These are phyloP conservation scores for Aspergillus taichungensis DNA, from an alignment of 495 filamentous ascomycete species.

Conservation along the genomic window DNA sequence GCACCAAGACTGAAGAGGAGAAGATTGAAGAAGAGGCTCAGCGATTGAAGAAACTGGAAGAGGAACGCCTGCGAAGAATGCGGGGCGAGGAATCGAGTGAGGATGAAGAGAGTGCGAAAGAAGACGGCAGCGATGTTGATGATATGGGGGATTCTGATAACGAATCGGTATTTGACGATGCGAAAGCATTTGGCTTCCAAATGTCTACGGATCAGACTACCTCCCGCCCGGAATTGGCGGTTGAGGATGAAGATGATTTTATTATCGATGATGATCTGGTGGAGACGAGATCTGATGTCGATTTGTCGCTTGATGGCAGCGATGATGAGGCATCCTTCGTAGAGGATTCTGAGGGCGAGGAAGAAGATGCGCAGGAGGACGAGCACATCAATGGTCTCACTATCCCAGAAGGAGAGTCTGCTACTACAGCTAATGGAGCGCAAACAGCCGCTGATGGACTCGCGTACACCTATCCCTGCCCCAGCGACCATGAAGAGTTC, in stretches of 20 bases:
- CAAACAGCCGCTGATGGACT: slow-evolving; percentile 43
- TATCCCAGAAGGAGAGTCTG: slow-evolving; percentile 16
- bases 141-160: slow-evolving; percentile 31
- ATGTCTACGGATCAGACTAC: slow-evolving; percentile 18
- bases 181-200: slow-evolving; percentile 47
- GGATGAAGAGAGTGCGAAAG: slow-evolving; percentile 33
- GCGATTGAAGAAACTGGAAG: slow-evolving; percentile 69
- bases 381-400: slow-evolving; percentile 36
- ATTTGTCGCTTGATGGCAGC: slow-evolving; percentile 41
- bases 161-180: slow-evolving; percentile 40
- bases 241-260: slow-evolving; percentile 92
- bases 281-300: slow-evolving; percentile 44
- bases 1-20: slow-evolving; percentile 89
- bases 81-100: slow-evolving; percentile 33
- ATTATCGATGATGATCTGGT: slow-evolving; percentile 80
- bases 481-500: slow-evolving; percentile 64
- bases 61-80: slow-evolving; percentile 50
- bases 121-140: slow-evolving; percentile 33
- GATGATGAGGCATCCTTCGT: slow-evolving; percentile 39
- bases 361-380: slow-evolving; percentile 36
- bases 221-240: slow-evolving; percentile 34
- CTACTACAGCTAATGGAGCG: slow-evolving; percentile 17
- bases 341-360: slow-evolving; percentile 33
- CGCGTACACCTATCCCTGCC: slow-evolving; percentile 78
- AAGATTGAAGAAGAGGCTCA: slow-evolving; percentile 64